Base-by-base conservation (phyloP, 345 rosid genomes). In the Corymbia maculata region DNA sequence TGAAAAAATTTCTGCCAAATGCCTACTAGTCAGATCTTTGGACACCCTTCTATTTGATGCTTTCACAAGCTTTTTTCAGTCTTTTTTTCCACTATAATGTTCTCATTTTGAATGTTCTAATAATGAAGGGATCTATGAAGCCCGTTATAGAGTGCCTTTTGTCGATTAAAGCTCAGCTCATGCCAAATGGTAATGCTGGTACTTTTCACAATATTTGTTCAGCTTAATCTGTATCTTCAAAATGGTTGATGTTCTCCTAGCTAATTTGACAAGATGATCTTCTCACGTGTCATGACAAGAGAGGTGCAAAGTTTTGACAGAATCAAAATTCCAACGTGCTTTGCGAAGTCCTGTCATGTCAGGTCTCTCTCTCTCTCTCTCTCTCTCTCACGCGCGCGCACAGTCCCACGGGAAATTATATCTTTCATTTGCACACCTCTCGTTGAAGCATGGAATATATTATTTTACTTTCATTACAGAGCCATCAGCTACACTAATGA, bases 41-140 rank as follows among this genome's bases (percentile, higher is more conserved):
- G 49, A 42, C 2, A 11, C 84, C 84, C 49, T 75, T 75, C 26
- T 17, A 36, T 42, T 36, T 52, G 45, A 85, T 42, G 28, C 57
- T n/a, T 85, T 28, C 66, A 32, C 61, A 85, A 52, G 53, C 47
- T 75, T 75, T 75, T 49, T 36, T 36, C 84, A 4, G 19, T 75
- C 11, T 75, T 7, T 52, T 75, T 79, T 44, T 32, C 50, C 51
- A 44, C 15, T 53, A 21, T 24, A 44, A 15, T 5, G 36, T 17
- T 80, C 86, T 84, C 30, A 88, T 80, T 82, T 59, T 89, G 61
- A 88, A 52, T 57, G 86, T 51, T 84, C 79, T 55, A 86, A 84
- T 87, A 47, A 52, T 90, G 85, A 88, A 95, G 97, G 97, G 95
- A 66, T 89, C 95, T 44, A 86, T 94, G 94, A 92, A 92, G 90